phyloP scores from a whole-genome alignment of 352 stramenopile genomes.

The Phytophthora fragariae region DNA sequence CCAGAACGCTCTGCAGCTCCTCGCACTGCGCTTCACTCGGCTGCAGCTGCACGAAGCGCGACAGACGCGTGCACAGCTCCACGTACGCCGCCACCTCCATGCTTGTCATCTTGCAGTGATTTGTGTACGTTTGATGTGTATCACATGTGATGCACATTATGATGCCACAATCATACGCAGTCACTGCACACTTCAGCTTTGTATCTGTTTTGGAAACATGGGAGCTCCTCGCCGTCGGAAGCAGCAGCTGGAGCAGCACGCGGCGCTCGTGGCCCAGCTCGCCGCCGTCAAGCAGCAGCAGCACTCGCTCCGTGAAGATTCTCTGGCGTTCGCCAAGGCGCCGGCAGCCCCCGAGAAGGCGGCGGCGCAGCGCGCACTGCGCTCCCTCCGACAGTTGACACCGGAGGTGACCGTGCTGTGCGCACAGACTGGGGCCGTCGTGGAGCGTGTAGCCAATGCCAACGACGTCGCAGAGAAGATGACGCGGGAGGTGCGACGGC shows the following conservation, averaged over 20 bases:
- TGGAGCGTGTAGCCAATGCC: constrained; percentile 84
- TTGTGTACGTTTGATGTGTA: not conserved
- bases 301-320: constrained; percentile 41
- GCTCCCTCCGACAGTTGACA: constrained; percentile 62
- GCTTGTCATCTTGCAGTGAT: constrained; percentile 17
- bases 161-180: not conserved
- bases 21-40: constrained; percentile 21
- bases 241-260: constrained; percentile 57
- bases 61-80: constrained; percentile 72
- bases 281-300: constrained; percentile 57
- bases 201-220: constrained; percentile 24
- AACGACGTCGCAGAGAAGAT: constrained; percentile 93
- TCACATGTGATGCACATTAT: constrained; percentile 1
- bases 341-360: constrained; percentile 58
- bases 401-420: constrained; percentile 78
- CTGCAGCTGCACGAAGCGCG: constrained; percentile 58
- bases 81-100: constrained; percentile 55
- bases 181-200: constrained; percentile 13
- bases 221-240: constrained; percentile 27
- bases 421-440: constrained; percentile 80
- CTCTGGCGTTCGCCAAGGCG: constrained; percentile 50
- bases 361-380: constrained; percentile 54
- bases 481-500: constrained; percentile 82
- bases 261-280: constrained; percentile 67
- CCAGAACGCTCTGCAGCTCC: constrained; percentile 34